Evolutionary conservation across 805 yeast species (phyloP), one percentile per base, ranked within the genome.

Genomic region (Starmerella etchellsii): DNA sequence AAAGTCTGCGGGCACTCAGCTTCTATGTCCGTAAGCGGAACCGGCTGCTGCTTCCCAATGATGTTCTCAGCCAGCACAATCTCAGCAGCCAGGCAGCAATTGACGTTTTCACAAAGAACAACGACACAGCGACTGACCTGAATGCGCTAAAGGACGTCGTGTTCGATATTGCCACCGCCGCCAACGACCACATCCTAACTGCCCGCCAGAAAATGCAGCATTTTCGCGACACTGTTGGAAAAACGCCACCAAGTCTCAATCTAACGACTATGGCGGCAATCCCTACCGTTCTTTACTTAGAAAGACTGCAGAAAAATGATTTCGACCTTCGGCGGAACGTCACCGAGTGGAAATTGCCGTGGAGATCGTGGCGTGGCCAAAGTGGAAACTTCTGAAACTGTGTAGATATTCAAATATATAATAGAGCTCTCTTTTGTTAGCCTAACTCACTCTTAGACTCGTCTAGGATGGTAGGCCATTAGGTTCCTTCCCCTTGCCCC

Each of bases 151-250:
- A 9, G 43, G 74, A 77, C 52, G 73, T 76, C 8, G 65, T 80
- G 1, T 83, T 70, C 53, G 82, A 77, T 35, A 71, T 78, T 4
- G 81, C 91, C 2, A 73, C 78, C 4, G 62, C 69, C 1, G 91
- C 94, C 2, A 82, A 83, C 59, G 94, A 82, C 56, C 94, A 82
- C 57, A 54, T 83, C 2, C 56, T 82, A 4, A 65, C 85, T 1
- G 84, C 91, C 1, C 64, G 80, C 37, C 57, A 63, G n/a, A 73
- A 79, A 49, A 56, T 78, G 20, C 44, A 50, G 1, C 55, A 63
- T 25, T 56, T 70, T 13, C 62, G 60, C 40, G 46, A 43, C 3
- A 66, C 63, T 15, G 65, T 73, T n/a, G 47, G 65, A 51, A 29
- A 47, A 50, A 27, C 55, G 54, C 46, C 59, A 56, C 87, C 79